Evolutionary conservation across 352 stramenopile genomes (phyloP).

Genomic region (Pythium aquatile): DNA sequence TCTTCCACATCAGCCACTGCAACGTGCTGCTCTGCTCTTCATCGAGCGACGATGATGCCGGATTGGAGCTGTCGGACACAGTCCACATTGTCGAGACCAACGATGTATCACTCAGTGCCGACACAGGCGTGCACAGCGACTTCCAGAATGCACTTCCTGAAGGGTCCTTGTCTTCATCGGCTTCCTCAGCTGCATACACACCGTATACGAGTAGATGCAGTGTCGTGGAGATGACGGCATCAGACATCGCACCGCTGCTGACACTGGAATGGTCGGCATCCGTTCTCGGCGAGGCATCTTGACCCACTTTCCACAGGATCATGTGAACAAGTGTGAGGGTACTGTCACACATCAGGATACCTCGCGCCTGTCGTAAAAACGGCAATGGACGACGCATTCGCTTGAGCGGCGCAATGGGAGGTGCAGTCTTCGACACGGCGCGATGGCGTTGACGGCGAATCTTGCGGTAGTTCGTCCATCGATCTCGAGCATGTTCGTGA

Average conservation of each 20-base stretch:
- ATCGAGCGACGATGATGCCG: conserved; percentile 43
- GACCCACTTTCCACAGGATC: conserved; percentile 61
- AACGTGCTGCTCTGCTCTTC: conserved; percentile 72
- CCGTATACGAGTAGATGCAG: conserved; percentile 81
- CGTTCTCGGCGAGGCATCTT: conserved; percentile 16
- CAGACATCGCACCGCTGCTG: conserved; percentile 43
- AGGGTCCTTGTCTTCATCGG: conserved; percentile 6
- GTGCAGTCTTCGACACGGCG: conserved; percentile 11
- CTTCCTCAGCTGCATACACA: conserved; percentile 53
- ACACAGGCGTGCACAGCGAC: conserved; percentile 38
- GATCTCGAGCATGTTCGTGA: conserved; percentile 79
- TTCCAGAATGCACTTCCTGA: conserved; percentile 46
- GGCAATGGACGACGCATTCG: conserved; percentile 26
- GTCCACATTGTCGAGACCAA: conserved; percentile 53
- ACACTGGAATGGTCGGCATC: not conserved
- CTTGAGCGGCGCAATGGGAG: conserved; percentile 29
- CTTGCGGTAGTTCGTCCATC: conserved; percentile 78
- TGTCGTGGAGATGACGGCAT: conserved; percentile 80
- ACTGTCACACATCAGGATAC: conserved; percentile 64
- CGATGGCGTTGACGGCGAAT: conserved; percentile 30
- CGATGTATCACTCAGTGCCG: conserved; percentile 38
- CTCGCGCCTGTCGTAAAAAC: conserved; percentile 57
- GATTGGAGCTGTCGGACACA: conserved; percentile 42
- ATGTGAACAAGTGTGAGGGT: conserved; percentile 63
- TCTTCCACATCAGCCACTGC: conserved; percentile 73